Percentiles rank a stretch among this genome's conserved stretches.
Conservation (phyloP, 495 filamentous ascomycete genomes). For the Penicillium antarcticum region DNA sequence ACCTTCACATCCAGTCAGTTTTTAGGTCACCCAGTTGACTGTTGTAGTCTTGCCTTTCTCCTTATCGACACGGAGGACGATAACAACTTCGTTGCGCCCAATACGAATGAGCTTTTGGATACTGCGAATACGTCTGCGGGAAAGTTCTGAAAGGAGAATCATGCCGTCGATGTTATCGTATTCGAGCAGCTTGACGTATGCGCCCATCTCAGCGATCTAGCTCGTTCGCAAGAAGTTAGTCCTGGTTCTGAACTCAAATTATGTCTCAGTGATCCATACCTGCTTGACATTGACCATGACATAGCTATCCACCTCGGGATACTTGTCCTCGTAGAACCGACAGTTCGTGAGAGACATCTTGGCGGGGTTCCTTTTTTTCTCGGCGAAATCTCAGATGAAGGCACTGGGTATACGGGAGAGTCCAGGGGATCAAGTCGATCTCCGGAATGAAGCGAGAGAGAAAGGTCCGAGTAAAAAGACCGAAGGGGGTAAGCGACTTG, state of each 20-base stretch:
- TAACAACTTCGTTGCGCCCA: slow-evolving; percentile 95
- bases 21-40: not conserved
- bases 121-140: slow-evolving; percentile 91
- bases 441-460: slow-evolving; percentile 2
- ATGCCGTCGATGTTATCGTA: slow-evolving; percentile 99
- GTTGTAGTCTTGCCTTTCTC: slow-evolving; percentile 73
- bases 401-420: slow-evolving; percentile 17
- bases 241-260: not conserved
- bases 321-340: slow-evolving; percentile 98
- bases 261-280: slow-evolving; percentile 45
- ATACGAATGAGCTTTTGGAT: slow-evolving; percentile 99
- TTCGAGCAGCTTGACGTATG: slow-evolving; percentile 98
- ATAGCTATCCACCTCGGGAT: slow-evolving; percentile 97
- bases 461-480: slow-evolving; percentile 6
- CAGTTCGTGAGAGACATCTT: slow-evolving; percentile 97
- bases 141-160: slow-evolving; percentile 96
- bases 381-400: slow-evolving; percentile 13
- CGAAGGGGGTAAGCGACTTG: slow-evolving; percentile 11
- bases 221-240: slow-evolving; percentile 8
- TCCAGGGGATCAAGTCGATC: slow-evolving; percentile 10
- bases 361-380: slow-evolving; percentile 44
- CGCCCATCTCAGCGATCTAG: slow-evolving; percentile 98
- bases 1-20: slow-evolving; percentile 47
- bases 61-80: slow-evolving; percentile 96
- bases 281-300: slow-evolving; percentile 99